Percentiles rank a stretch among this genome's conserved stretches.
Evolutionary conservation across 495 filamentous ascomycete species (phyloP).

Genomic region (Penicillium verhagenii): DNA sequence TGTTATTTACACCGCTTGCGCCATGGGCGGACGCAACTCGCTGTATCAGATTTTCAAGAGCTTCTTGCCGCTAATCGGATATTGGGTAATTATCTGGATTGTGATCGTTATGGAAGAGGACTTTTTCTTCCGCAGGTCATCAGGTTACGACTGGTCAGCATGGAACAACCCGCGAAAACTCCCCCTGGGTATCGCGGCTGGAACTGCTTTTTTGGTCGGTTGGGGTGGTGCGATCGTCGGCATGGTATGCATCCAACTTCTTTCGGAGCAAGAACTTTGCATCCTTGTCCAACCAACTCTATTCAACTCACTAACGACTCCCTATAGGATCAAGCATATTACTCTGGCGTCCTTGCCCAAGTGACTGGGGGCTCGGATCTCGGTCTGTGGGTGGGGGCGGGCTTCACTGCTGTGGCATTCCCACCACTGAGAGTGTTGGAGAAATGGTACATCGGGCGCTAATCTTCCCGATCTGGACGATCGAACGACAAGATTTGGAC

Average conservation of each 20-base stretch:
- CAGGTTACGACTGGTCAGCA: constrained; percentile 45
- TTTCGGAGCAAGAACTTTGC: too few species aligned
- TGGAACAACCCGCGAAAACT: constrained; percentile 44
- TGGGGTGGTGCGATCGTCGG: constrained; percentile 51
- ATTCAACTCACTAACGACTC: too few species aligned
- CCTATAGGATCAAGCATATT: constrained; percentile 48
- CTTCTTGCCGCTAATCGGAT: constrained; percentile 50
- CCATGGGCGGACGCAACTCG: constrained; percentile 49
- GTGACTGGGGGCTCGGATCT: constrained; percentile 38
- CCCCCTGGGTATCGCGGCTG: constrained; percentile 48
- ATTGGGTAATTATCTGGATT: constrained; percentile 50
- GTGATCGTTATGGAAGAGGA: constrained; percentile 46
- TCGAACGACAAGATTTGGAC: too few species aligned
- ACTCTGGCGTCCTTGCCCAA: constrained; percentile 45
- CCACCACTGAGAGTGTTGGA: constrained; percentile 45
- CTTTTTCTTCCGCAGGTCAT: constrained; percentile 36
- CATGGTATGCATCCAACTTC: constrained; percentile 34
- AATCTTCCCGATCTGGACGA: too few species aligned
- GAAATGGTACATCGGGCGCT: constrained; percentile 37
- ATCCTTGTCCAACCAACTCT: too few species aligned
- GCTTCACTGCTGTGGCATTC: constrained; percentile 42
- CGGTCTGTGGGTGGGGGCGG: constrained; percentile 44
- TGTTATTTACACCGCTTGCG: constrained; percentile 43
- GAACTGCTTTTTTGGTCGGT: constrained; percentile 44
- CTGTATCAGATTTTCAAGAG: constrained; percentile 48